These are phyloP conservation scores for Clavispora phyllophila DNA, from an alignment of 805 yeast genomes.

Conservation along the genomic window DNA sequence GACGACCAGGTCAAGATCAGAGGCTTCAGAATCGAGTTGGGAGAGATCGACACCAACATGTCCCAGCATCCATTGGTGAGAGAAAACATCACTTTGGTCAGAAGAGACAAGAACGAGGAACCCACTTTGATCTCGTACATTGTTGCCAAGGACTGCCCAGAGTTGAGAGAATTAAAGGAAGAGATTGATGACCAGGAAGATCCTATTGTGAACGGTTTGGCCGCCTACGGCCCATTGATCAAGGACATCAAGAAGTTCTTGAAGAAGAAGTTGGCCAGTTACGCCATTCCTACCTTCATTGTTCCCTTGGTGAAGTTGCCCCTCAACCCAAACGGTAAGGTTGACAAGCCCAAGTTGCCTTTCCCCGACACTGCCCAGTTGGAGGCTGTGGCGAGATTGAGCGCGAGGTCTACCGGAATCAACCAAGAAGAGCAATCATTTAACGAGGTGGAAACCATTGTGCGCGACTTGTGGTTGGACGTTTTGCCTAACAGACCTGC, in stretches of 20 bases:
- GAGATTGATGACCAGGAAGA: constrained; percentile 44
- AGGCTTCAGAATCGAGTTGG: constrained; percentile 97
- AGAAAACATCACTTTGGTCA: constrained; percentile 87
- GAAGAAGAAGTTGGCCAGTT: constrained; percentile 83
- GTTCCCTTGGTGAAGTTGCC: constrained; percentile 86
- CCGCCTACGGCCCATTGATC: constrained; percentile 68
- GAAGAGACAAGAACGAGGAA: constrained; percentile 89
- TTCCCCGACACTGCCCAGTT: constrained; percentile 90
- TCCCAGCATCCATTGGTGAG: constrained; percentile 91
- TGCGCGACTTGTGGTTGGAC: constrained; percentile 79
- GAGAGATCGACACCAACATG: constrained; percentile 96
- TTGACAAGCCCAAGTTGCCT: constrained; percentile 94
- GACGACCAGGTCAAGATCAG: constrained; percentile 98
- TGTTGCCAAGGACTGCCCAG: constrained; percentile 63
- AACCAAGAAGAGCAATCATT: constrained; percentile 45
- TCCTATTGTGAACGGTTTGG: constrained; percentile 73
- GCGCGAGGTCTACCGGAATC: constrained; percentile 34
- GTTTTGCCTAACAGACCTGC: constrained; percentile 86
- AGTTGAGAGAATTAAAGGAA: constrained; percentile 44
- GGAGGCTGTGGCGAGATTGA: constrained; percentile 59
- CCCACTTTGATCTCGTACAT: constrained; percentile 86
- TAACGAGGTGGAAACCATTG: constrained; percentile 57
- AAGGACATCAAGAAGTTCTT: constrained; percentile 71
- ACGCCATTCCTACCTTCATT: constrained; percentile 88
- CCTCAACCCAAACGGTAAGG: constrained; percentile 95